Conservation (phyloP, 208 protist species). For the Crithidia acanthocephali region DNA sequence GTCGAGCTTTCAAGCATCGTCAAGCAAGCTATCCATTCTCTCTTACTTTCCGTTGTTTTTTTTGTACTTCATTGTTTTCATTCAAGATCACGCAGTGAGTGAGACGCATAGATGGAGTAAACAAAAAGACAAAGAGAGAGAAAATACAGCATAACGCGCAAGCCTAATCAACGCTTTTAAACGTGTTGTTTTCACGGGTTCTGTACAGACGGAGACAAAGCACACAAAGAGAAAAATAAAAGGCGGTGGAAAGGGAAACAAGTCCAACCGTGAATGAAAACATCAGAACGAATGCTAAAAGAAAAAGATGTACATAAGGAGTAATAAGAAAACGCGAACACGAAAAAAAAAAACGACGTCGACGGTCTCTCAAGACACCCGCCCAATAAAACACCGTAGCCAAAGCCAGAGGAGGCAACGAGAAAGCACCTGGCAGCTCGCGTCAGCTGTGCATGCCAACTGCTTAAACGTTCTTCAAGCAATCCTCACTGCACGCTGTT, state of each 20-base stretch:
- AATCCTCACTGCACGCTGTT: no score
- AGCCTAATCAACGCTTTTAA: neutral
- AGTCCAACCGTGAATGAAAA: slow-evolving; percentile 1
- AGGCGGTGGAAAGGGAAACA: neutral
- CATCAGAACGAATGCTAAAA: slow-evolving; percentile 1
- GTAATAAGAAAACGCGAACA: neutral
- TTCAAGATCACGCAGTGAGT: neutral
- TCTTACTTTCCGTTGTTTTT: neutral
- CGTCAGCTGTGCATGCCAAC: no score
- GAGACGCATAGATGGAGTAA: neutral
- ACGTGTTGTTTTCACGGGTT: neutral
- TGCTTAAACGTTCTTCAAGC: no score
- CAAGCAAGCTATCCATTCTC: no score
- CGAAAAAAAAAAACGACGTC: slow-evolving; percentile 13
- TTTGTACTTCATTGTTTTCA: neutral
- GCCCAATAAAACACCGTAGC: no score
- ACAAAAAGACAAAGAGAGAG: neutral
- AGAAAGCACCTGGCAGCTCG: no score
- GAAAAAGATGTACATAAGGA: neutral
- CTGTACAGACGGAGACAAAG: neutral
- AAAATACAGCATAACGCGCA: neutral
- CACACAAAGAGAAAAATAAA: neutral
- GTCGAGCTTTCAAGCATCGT: no score
- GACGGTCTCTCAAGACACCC: no score
- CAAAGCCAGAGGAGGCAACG: no score